Evolutionary conservation across 352 stramenopile species (phyloP), one percentile per base, ranked within the genome.

Genomic region (Globisporangium spinosum): DNA sequence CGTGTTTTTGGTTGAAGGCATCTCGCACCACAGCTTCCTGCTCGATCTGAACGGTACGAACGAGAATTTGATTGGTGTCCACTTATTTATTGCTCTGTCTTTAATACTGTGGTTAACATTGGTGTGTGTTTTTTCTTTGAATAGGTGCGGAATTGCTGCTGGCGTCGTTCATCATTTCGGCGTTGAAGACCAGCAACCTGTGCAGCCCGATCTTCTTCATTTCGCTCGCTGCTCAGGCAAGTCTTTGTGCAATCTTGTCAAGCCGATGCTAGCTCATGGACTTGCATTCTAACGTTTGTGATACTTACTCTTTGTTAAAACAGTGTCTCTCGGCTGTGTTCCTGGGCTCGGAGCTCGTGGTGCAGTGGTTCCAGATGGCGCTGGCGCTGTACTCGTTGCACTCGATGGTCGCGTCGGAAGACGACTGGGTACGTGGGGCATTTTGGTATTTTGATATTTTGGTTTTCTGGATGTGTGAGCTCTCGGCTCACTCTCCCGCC

Each of bases 21-120:
- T 97, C 66, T 94, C 86, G 2, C 83, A 95, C 60, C 87, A 95
- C 74, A 95, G 88, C 69, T 97, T 97, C 64, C 74, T 97, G 45
- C 74, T 97, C n/a, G 89, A 95, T 62, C 69, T 97, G 22, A 97
- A 96, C 64, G 89, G 87, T 94, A 80, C 34, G 66, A 15, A 20
- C 25, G 60, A 8, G 20, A 15, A 34, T 27, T 40, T 10, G 34
- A 3, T 51, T 23, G 43, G 17, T 60, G 32, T 51, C 22, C 25
- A 47, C 1, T 17, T 35, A 13, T 15, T 40, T 13, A 40, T 23
- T 38, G 29, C n/a, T 27, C 25, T 29, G 27, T 12, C 6, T 54
- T 12, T 29, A 27, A 13, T 12, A 4, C 6, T 4, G 3, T 58
- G 17, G 15, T 38, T 73, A 29, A 65, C 51, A 17, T n/a, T 66